Evolutionary conservation across 805 yeast genomes (phyloP).

Genomic region (Candida schatavii): DNA sequence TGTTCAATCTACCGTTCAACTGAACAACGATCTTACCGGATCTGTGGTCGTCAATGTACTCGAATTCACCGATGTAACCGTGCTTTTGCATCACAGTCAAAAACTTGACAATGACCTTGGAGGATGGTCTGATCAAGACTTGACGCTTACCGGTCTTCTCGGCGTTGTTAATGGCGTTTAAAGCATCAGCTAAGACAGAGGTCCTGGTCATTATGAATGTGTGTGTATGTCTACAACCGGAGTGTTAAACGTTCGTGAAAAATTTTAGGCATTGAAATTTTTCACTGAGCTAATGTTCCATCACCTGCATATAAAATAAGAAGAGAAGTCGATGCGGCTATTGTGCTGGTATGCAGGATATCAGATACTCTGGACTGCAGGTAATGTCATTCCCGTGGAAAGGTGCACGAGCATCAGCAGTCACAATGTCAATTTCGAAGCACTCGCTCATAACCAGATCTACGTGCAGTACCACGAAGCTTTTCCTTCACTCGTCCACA

Average conservation of each 20-base stretch:
- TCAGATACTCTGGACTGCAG: too few species aligned
- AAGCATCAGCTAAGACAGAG: conserved; percentile 97
- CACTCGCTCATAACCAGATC: too few species aligned
- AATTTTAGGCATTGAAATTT: conserved; percentile 4
- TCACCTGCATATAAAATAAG: too few species aligned
- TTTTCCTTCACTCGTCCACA: too few species aligned
- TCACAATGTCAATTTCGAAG: too few species aligned
- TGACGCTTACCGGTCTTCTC: conserved; percentile 99
- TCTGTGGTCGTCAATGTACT: conserved; percentile 98
- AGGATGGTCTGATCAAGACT: conserved; percentile 96
- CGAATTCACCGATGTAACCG: conserved; percentile 98
- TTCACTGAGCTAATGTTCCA: too few species aligned
- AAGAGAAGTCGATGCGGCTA: too few species aligned
- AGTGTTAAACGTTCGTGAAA: neutral
- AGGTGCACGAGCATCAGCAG: too few species aligned
- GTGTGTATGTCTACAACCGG: neutral
- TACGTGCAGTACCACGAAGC: too few species aligned
- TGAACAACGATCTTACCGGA: conserved; percentile 96
- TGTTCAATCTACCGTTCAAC: conserved; percentile 97
- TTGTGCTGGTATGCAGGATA: too few species aligned
- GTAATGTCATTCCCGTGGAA: too few species aligned
- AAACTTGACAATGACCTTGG: conserved; percentile 97
- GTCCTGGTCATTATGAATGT: conserved; percentile 90
- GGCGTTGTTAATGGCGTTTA: conserved; percentile 97
- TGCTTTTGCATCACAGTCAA: conserved; percentile 96